A percentile compares a stretch with the other conserved stretches of the same genome.
phyloP scores from a whole-genome alignment of 495 filamentous ascomycete species.

The Cladorrhinum samala region DNA sequence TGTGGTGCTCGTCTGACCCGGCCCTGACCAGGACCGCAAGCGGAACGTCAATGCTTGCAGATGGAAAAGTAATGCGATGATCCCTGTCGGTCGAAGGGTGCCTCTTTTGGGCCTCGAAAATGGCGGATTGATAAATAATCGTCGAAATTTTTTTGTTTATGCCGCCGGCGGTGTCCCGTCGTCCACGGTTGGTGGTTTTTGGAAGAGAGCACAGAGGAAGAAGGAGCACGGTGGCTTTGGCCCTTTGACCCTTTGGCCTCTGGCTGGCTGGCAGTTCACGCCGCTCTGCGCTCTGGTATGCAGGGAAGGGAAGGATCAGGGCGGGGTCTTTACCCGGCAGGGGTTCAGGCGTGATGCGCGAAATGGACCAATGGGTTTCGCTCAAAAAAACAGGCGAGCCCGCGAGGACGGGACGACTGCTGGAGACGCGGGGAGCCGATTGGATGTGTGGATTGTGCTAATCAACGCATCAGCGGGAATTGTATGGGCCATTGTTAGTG shows the following conservation, averaged over 20 bases:
- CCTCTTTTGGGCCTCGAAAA: too few species aligned
- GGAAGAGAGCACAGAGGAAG: background rate
- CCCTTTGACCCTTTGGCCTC: too few species aligned
- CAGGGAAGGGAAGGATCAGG: slow-evolving; percentile 7
- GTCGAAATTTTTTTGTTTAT: background rate
- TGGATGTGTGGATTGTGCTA: slow-evolving; percentile 3
- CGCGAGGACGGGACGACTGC: slow-evolving; percentile 5
- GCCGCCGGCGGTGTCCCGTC: background rate
- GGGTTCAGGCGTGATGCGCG: slow-evolving; percentile 1
- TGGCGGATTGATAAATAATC: too few species aligned
- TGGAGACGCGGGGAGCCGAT: slow-evolving; percentile 2
- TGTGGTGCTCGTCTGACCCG: background rate
- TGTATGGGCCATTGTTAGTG: slow-evolving; percentile 2
- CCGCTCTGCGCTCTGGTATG: slow-evolving; percentile 6
- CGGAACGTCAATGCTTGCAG: background rate
- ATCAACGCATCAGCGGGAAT: slow-evolving; percentile 5
- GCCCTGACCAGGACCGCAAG: background rate
- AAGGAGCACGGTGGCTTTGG: background rate
- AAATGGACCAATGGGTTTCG: slow-evolving; percentile 11
- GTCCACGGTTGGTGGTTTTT: too few species aligned
- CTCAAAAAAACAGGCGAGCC: background rate
- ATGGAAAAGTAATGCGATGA: background rate
- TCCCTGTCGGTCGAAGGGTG: too few species aligned
- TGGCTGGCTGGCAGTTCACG: slow-evolving; percentile 3
- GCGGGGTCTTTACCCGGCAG: slow-evolving; percentile 15